Evolutionary conservation across 2,329 filamentous ascomycete species (phyloP).

Genomic region (Neurospora sp.): DNA sequence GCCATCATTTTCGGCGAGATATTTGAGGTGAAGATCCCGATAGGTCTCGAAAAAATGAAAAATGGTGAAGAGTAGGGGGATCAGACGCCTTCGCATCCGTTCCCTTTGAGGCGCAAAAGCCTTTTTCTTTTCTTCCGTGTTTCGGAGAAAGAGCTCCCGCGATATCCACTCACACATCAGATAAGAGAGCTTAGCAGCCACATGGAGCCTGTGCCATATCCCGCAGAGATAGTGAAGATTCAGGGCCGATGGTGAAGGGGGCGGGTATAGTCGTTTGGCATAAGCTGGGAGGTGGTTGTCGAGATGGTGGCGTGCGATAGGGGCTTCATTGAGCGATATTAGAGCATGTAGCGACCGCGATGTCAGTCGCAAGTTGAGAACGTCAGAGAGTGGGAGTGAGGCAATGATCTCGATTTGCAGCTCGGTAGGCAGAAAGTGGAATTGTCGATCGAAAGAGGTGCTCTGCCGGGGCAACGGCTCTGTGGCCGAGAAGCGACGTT

Average conservation of each 20-base stretch:
- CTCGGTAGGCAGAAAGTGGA: conserved; percentile 49
- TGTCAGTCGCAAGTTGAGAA: conserved; percentile 48
- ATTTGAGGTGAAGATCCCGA: conserved; percentile 47
- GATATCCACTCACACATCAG: conserved; percentile 56
- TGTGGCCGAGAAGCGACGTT: conserved; percentile 12
- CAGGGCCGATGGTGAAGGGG: conserved; percentile 35
- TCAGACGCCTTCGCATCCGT: conserved; percentile 54
- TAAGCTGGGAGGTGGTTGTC: conserved; percentile 51
- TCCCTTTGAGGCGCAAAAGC: conserved; percentile 53
- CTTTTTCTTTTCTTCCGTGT: conserved; percentile 41
- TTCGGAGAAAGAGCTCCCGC: conserved; percentile 54
- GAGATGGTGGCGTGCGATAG: conserved; percentile 53
- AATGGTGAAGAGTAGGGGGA: conserved; percentile 54
- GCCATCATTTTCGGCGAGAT: conserved; percentile 41
- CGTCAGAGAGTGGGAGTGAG: conserved; percentile 48
- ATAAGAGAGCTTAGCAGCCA: conserved; percentile 51
- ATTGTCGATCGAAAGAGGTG: conserved; percentile 45
- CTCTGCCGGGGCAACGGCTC: conserved; percentile 20
- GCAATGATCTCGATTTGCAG: conserved; percentile 54
- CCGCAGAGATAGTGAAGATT: conserved; percentile 54
- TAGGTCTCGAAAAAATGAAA: conserved; percentile 62
- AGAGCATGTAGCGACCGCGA: conserved; percentile 51
- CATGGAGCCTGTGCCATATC: conserved; percentile 56
- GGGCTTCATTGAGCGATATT: conserved; percentile 49
- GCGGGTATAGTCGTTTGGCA: conserved; percentile 48